A percentile compares a stretch with the other conserved stretches of the same genome.
Evolutionary conservation across 2,329 filamentous ascomycete genomes (phyloP).

Genomic region (Neofusicoccum cordaticola): DNA sequence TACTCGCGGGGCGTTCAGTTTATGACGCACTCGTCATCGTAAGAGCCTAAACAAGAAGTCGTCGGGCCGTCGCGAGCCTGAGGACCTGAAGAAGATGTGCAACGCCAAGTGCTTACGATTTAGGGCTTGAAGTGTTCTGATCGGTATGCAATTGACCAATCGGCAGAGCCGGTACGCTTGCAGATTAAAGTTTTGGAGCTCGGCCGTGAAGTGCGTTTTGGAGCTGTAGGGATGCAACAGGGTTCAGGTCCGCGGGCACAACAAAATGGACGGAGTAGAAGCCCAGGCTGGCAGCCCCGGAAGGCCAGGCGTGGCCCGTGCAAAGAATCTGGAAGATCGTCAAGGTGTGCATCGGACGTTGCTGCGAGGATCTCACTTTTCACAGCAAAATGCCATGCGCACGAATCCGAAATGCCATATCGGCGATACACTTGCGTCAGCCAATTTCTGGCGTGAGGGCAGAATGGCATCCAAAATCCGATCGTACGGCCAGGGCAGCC

Average conservation of each 20-base stretch:
- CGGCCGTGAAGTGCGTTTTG: neutral
- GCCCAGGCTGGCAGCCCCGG: neutral
- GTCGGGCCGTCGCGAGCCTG: neutral
- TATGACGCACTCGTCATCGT: neutral
- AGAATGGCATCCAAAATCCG: neutral
- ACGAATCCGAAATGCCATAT: slow-evolving; percentile 10
- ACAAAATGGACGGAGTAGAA: neutral
- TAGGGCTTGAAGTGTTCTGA: neutral
- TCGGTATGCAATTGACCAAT: neutral
- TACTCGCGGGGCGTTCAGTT: neutral
- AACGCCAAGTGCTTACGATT: neutral
- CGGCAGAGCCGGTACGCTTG: neutral
- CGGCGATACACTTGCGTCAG: slow-evolving; percentile 10
- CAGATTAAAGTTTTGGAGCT: neutral
- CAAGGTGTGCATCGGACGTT: slow-evolving; percentile 11
- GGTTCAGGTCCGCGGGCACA: neutral
- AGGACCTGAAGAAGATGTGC: neutral
- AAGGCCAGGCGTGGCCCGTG: neutral
- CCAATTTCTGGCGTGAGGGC: neutral
- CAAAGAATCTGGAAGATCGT: slow-evolving; percentile 1
- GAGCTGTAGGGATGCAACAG: neutral
- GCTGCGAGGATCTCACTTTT: slow-evolving; percentile 18
- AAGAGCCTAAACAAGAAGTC: too few relatives aligned
- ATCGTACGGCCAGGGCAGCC: neutral
- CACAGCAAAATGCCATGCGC: slow-evolving; percentile 6